A percentile compares a stretch with the other conserved stretches of the same genome.
Conservation (phyloP, 106 monocot species). For the Acanthochlamys bracteata region DNA sequence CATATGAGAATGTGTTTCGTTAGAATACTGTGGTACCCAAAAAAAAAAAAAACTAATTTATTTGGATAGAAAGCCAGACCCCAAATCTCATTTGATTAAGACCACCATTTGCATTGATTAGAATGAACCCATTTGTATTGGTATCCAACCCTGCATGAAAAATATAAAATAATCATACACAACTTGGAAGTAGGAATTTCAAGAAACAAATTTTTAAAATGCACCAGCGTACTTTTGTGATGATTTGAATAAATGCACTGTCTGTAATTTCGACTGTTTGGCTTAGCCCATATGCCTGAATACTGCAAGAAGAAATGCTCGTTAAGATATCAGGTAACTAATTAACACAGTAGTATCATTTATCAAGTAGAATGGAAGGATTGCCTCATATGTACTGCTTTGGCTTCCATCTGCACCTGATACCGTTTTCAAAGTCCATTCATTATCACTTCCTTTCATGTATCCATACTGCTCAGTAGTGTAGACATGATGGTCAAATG, state of each 20-base stretch:
- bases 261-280: constrained; percentile 58
- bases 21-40: constrained; percentile 6
- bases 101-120: constrained; percentile 98
- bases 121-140: constrained; percentile 79
- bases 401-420: constrained; percentile 20
- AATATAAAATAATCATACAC: background rate
- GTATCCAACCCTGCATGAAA: constrained; percentile 50
- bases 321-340: background rate
- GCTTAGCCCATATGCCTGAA: constrained; percentile 81
- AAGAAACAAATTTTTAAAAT: background rate
- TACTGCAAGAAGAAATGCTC: constrained; percentile 25
- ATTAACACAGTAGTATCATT: background rate
- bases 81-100: constrained; percentile 99
- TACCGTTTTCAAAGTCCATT: constrained; percentile 59
- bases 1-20: constrained; percentile 33
- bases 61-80: constrained; percentile 37
- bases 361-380: constrained; percentile 4
- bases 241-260: constrained; percentile 55
- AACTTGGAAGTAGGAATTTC: background rate
- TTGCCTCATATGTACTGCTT: constrained; percentile 29
- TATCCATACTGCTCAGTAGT: constrained; percentile 15
- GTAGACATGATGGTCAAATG: constrained; percentile 12
- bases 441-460: constrained; percentile 44
- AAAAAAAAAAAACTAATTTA: constrained; percentile 7
- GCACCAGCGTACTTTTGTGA: constrained; percentile 51